Evolutionary conservation across 306 rosid species (phyloP), one percentile per base, ranked within the genome.

Genomic region (Malus asiatica): DNA sequence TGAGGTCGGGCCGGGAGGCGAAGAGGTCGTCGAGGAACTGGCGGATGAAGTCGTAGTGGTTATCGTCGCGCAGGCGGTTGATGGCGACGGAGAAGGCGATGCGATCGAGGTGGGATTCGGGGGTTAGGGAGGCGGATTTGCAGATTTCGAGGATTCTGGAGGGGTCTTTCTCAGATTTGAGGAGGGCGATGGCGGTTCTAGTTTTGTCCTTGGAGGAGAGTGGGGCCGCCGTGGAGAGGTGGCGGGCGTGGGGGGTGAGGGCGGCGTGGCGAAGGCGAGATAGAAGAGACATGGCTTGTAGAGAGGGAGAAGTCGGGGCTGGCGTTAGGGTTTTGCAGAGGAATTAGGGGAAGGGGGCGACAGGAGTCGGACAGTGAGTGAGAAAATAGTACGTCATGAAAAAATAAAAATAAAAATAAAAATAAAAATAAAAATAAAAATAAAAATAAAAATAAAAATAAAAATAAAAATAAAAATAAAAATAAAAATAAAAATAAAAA

Each of bases 41-140:
- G 40, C 84, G 90, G 83, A 94, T 82, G 14, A 72, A 83, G 73
- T 86, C 93, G 77, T 86, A 85, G 82, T 88, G 82, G 35, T 88
- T 83, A 29, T 80, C 86, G 38, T 82, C 71, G 51, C 89, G 66
- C 81, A 94, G 98, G 78, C 86, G 79, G 64, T 84, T 62, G 25
- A 89, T 64, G 57, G 98, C 98, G n/a, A 74, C 53, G 60, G 96
- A 90, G 76, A 91, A 76, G 14, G 88, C 81, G 45, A 86, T 11
- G 45, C 96, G 97, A 63, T 94, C 96, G 60, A 94, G 85, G 68
- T 86, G 91, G 9, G 72, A 60, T n/a, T 84, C 89, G 3, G 96
- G 95, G 3, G 92, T 81, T 76, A 94, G 92, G 10, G 87, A 73
- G 9, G 94, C 97, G 40, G 96, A 87, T 73, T 90, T 87, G 83